A percentile compares a stretch with the other conserved stretches of the same genome.
Evolutionary conservation across 352 stramenopile species (phyloP).

Genomic region (Pythium utonaiense): DNA sequence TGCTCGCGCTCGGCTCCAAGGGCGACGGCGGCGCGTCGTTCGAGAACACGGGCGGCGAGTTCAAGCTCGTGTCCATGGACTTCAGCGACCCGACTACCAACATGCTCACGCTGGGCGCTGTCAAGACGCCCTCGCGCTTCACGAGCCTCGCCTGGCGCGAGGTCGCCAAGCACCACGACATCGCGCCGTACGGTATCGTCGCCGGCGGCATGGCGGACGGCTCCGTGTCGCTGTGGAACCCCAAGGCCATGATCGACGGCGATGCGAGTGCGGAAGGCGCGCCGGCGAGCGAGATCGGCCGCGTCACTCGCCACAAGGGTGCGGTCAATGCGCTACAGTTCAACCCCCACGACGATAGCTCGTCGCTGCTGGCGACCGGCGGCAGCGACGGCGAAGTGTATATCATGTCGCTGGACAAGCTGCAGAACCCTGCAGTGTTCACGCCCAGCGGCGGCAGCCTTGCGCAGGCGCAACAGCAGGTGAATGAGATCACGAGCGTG

Average conservation of each 20-base stretch:
- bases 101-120: slow-evolving; percentile 73
- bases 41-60: slow-evolving; percentile 96
- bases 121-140: slow-evolving; percentile 93
- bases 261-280: slow-evolving; percentile 26
- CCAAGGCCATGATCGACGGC: slow-evolving; percentile 79
- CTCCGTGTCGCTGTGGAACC: slow-evolving; percentile 96
- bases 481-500: slow-evolving; percentile 88
- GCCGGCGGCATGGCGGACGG: slow-evolving; percentile 97
- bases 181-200: slow-evolving; percentile 89
- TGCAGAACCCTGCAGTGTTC: slow-evolving; percentile 87
- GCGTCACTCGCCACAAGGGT: slow-evolving; percentile 84
- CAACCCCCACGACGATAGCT: slow-evolving; percentile 92
- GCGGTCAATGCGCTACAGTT: slow-evolving; percentile 94
- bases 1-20: slow-evolving; percentile 90
- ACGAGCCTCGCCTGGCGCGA: slow-evolving; percentile 92
- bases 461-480: slow-evolving; percentile 54
- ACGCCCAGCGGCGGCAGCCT: slow-evolving; percentile 72
- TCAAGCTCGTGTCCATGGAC: slow-evolving; percentile 96
- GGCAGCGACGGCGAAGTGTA: slow-evolving; percentile 94
- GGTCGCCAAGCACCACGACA: slow-evolving; percentile 69
- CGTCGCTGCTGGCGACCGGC: slow-evolving; percentile 92
- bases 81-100: slow-evolving; percentile 66
- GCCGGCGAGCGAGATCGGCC: slow-evolving; percentile 60
- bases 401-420: slow-evolving; percentile 92
- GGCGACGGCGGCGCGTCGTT: slow-evolving; percentile 95